Conservation (phyloP, 345 rosid genomes). For the Ailanthus altissimus region DNA sequence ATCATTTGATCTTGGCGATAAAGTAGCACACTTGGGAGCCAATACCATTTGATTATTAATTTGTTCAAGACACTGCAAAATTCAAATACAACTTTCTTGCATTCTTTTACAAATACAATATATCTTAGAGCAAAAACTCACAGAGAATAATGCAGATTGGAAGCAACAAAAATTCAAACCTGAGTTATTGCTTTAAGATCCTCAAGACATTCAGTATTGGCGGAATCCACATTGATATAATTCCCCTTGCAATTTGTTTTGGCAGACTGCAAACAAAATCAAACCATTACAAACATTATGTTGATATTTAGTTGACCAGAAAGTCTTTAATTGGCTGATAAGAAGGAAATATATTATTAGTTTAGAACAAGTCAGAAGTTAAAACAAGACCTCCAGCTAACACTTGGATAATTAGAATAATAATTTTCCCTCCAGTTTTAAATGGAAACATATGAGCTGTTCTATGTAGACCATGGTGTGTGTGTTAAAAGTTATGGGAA, state of each 20-base stretch:
- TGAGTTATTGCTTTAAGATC: background rate
- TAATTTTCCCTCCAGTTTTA: too few species aligned
- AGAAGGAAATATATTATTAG: background rate
- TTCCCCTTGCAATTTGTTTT: background rate
- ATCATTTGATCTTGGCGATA: background rate
- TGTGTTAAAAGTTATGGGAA: background rate
- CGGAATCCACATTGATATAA: background rate
- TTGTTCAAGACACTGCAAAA: background rate
- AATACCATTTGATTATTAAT: background rate
- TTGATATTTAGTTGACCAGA: background rate
- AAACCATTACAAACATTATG: background rate
- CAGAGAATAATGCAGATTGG: background rate
- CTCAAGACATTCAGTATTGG: background rate
- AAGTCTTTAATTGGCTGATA: too few species aligned
- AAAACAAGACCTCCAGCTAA: too few species aligned
- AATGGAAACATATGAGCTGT: too few species aligned
- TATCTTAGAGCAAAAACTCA: background rate
- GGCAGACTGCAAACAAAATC: constrained; percentile 1
- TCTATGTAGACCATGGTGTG: too few species aligned
- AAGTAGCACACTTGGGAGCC: background rate
- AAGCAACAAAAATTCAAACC: background rate
- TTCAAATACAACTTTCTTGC: background rate
- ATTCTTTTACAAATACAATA: too few species aligned
- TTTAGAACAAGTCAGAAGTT: too few species aligned
- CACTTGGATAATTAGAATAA: too few species aligned